Evolutionary conservation across 2,329 filamentous ascomycete species (phyloP).

Genomic region (Daldinia eschscholtzii): DNA sequence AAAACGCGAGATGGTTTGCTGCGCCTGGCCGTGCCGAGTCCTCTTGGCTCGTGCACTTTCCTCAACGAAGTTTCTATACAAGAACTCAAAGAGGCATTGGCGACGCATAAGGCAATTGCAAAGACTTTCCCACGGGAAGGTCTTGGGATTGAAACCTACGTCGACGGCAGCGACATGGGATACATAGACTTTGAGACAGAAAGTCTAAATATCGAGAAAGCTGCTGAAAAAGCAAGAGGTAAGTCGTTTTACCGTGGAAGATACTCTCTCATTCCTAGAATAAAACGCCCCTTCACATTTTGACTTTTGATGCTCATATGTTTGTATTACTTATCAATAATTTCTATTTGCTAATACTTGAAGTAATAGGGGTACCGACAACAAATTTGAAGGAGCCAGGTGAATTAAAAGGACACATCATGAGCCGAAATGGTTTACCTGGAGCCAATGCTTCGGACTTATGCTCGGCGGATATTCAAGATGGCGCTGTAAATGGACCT

Average conservation of each 20-base stretch:
- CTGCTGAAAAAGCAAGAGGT: background rate
- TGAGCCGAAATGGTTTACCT: conserved; percentile 24
- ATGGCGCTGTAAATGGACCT: conserved; percentile 19
- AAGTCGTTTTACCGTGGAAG: background rate
- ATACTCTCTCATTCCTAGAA: too few species aligned
- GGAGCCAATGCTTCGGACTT: background rate
- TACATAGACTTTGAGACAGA: conserved; percentile 58
- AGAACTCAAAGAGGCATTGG: conserved; percentile 72
- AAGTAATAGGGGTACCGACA: background rate
- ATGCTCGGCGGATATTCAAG: conserved; percentile 8
- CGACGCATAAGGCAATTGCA: conserved; percentile 73
- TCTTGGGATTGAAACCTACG: conserved; percentile 75
- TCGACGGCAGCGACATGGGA: conserved; percentile 77
- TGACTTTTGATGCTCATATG: too few species aligned
- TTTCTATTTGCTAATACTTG: background rate
- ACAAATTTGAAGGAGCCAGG: background rate
- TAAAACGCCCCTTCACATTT: too few species aligned
- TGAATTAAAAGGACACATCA: conserved; percentile 26
- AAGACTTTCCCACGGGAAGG: conserved; percentile 73
- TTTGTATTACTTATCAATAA: background rate
- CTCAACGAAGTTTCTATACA: conserved; percentile 74
- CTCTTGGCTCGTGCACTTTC: conserved; percentile 75
- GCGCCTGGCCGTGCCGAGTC: conserved; percentile 75
- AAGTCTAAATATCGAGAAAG: background rate
- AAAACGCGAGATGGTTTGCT: conserved; percentile 78